Evolutionary conservation across 495 filamentous ascomycete genomes (phyloP), one percentile per base, ranked within the genome.

Genomic region (Sordaria brevicollis): DNA sequence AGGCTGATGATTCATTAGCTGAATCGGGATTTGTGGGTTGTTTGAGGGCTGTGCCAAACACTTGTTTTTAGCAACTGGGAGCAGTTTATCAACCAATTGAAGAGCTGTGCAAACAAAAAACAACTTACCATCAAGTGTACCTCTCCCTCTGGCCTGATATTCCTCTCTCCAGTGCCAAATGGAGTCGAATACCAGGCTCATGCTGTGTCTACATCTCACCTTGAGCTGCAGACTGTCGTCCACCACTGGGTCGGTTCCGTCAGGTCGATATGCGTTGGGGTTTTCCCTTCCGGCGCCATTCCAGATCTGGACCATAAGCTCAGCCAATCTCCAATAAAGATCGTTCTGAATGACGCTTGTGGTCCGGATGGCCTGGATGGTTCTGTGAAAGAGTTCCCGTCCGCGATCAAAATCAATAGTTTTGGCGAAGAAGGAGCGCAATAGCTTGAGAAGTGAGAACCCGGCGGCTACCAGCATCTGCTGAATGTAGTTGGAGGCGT

Each of bases 101-200:
- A 35, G 33, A 57, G 70, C 37, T 11, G 21, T 49, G 17, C 29
- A 69, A 65, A 71, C 70, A 39, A 66, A 65, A 54, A 65, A 65
- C 35, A 54, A 77, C 87, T 79, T 83, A 91, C 91, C 88, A 83
- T 96, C 93, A 65, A 96, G 88, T 65, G 89, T 92, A 21, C 91
- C 88, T 33, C 86, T 85, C 8, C 89, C 91, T 77, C 91, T 89
- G 39, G 90, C 89, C 75, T 93, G 90, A 71, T 91, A 91, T 78
- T 93, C 91, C 75, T 96, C 92, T 69, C 93, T 85, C 93, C 93
- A 97, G 68, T 93, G 89, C 93, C 93, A 96, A 31, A 96, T 92
- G 4, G 90, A 93, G 80, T 97, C 93, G 77, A 90, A 97, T 3
- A 97, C 91, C 7, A 96, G 83, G 73, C 91, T 94, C 91, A 97